Base-by-base conservation (phyloP, 140 eudicot species). In the Erigeron philadelphicus region DNA sequence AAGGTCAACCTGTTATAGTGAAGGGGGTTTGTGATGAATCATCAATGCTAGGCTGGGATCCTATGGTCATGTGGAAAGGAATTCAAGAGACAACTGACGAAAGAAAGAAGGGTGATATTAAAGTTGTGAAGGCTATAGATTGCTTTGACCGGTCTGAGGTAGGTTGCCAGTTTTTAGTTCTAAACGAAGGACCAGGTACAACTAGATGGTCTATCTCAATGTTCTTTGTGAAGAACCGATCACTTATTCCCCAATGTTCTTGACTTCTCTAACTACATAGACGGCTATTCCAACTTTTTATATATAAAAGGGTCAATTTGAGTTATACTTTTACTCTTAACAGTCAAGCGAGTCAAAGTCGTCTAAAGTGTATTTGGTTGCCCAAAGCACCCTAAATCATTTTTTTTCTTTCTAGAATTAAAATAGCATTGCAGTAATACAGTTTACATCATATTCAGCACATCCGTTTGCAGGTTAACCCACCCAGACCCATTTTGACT, bases 61-160 rank as follows among this genome's bases (percentile, higher is more conserved):
- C 98, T 31, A 75, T 85, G 93, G 81, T 78, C 43, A 81, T 93
- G 85, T 89, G 87, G 94, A 85, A 79, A 81, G 96, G 89, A 74
- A 85, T 89, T 76, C 89, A 80, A 72, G 90, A 83, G 77, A 86
- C 90, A 16, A 66, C 71, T 0, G 90, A 88, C 42, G 98, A 92
- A 83, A 86, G 83, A 74, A 72, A 60, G 78, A 82, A 86, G 68
- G 90, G 85, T 56, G 94, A 74, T 25, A 80, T 71, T 75, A 87
- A 87, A 85, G 63, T 45, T 66, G 95, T 93, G 78, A 93, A 85
- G 78, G 98, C 96, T 78, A 53, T 87, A 43, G 81, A 93, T 77
- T 93, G 94, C 76, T 78, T 70, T 42, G 88, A 89, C 48, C 76
- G 88, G 74, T 89, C 88, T 70, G 95, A 93, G 98, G 98, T 93